These are phyloP conservation scores for Amyloporia xantha DNA, from an alignment of 768 basidiomycete genomes.

Conservation along the genomic window DNA sequence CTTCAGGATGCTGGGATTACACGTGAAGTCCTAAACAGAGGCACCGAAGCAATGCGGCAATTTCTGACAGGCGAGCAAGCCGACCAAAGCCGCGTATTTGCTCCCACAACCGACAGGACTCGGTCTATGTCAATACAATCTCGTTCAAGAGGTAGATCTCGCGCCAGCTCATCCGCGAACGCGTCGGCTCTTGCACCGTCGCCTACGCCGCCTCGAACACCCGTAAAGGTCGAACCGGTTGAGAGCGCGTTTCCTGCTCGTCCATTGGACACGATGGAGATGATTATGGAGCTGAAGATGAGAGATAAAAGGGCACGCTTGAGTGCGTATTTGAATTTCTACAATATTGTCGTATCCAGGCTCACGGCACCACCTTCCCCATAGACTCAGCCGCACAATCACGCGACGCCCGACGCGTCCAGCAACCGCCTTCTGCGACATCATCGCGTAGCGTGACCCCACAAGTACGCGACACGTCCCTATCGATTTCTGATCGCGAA, in stretches of 20 bases:
- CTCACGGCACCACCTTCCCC: background rate
- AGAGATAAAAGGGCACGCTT: constrained; percentile 39
- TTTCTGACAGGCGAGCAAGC: constrained; percentile 56
- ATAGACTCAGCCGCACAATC: constrained; percentile 18
- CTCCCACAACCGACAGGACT: constrained; percentile 32
- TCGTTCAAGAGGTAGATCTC: constrained; percentile 25
- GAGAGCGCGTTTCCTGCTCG: constrained; percentile 46
- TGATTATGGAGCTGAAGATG: constrained; percentile 65
- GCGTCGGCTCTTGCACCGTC: constrained; percentile 30
- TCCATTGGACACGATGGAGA: constrained; percentile 69
- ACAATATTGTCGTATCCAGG: background rate
- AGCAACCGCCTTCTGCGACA: constrained; percentile 3
- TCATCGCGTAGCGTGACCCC: constrained; percentile 9
- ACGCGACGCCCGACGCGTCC: constrained; percentile 17
- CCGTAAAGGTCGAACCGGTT: constrained; percentile 56
- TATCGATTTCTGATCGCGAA: background rate
- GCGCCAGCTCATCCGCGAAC: constrained; percentile 43
- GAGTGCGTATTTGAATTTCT: constrained; percentile 32
- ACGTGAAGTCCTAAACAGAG: constrained; percentile 64
- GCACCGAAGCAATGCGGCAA: constrained; percentile 74
- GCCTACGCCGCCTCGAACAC: constrained; percentile 45
- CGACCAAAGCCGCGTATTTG: constrained; percentile 28
- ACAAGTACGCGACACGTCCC: constrained; percentile 35
- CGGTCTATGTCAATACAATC: constrained; percentile 4
- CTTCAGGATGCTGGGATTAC: constrained; percentile 69